phyloP scores from a whole-genome alignment of 2,329 filamentous ascomycete species.

The Pseudogymnoascus pannorum region DNA sequence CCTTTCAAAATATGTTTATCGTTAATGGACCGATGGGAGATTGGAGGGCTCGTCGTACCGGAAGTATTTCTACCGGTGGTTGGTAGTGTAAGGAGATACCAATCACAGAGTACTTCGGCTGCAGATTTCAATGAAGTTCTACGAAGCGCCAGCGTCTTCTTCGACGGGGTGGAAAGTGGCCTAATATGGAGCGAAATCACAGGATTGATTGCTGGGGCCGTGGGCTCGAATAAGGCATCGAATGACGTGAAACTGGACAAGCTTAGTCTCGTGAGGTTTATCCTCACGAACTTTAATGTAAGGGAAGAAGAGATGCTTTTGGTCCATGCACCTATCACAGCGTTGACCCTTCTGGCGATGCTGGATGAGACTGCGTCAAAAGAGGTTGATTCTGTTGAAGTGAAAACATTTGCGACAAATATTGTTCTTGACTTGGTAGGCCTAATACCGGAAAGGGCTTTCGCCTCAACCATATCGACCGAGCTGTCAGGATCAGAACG shows the following conservation, averaged over 20 bases:
- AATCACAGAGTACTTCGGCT: slow-evolving; percentile 55
- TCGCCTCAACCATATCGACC: slow-evolving; percentile 34
- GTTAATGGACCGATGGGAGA: slow-evolving; percentile 97
- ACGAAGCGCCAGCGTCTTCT: slow-evolving; percentile 89
- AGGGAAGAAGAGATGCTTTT: slow-evolving; percentile 93
- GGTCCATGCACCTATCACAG: slow-evolving; percentile 71
- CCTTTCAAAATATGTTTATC: slow-evolving; percentile 91
- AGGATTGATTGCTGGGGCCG: slow-evolving; percentile 55
- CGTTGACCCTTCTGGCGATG: slow-evolving; percentile 55
- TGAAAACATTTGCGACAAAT: slow-evolving; percentile 31
- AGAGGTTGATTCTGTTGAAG: slow-evolving; percentile 16
- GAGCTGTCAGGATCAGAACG: slow-evolving; percentile 23
- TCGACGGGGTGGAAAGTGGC: slow-evolving; percentile 91
- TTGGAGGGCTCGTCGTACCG: slow-evolving; percentile 81
- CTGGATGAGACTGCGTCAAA: slow-evolving; percentile 45
- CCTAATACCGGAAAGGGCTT: slow-evolving; percentile 57
- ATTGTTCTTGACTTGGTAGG: slow-evolving; percentile 53
- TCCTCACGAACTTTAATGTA: slow-evolving; percentile 83
- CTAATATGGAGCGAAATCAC: slow-evolving; percentile 84
- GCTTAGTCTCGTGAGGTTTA: slow-evolving; percentile 70
- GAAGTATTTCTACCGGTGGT: slow-evolving; percentile 84
- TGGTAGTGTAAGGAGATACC: slow-evolving; percentile 69
- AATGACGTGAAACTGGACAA: slow-evolving; percentile 46
- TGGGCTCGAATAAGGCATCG: slow-evolving; percentile 39
- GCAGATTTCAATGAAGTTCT: slow-evolving; percentile 77